These are phyloP conservation scores for Hysterium pulicare DNA, from an alignment of 2,329 filamentous ascomycete species.

Conservation along the genomic window DNA sequence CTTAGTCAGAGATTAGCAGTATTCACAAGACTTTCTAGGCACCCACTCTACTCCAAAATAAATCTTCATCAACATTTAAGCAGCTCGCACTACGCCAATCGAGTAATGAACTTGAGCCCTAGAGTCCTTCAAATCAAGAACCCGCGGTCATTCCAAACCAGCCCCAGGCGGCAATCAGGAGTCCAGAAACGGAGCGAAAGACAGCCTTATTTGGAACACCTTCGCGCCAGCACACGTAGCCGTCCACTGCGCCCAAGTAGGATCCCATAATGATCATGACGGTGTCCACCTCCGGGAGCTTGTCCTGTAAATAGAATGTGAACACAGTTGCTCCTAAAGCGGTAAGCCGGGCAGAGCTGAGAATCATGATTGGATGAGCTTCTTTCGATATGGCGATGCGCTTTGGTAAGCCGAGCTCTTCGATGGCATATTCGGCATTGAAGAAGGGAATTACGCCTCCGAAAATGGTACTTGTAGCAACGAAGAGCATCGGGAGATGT, in stretches of 20 bases:
- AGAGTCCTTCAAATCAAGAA: not conserved
- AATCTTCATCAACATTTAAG: too few relatives aligned
- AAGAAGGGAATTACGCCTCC: constrained; percentile 35
- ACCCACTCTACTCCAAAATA: too few relatives aligned
- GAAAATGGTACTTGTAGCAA: constrained; percentile 29
- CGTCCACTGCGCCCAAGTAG: constrained; percentile 17
- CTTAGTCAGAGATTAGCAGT: too few relatives aligned
- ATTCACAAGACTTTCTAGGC: too few relatives aligned
- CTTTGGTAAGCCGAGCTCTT: constrained; percentile 32
- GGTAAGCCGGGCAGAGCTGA: constrained; percentile 13
- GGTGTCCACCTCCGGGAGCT: constrained; percentile 20
- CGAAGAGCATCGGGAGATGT: constrained; percentile 24
- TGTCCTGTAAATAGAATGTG: constrained; percentile 18
- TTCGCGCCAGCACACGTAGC: constrained; percentile 19
- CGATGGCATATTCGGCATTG: constrained; percentile 30
- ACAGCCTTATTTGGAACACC: constrained; percentile 16
- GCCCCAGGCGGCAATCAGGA: constrained; percentile 19
- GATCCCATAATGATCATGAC: constrained; percentile 9
- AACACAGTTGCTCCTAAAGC: constrained; percentile 8
- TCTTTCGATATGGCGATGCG: constrained; percentile 27
- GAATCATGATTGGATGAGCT: constrained; percentile 29
- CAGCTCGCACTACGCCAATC: too few relatives aligned
- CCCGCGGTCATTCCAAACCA: constrained; percentile 14
- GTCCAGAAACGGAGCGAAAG: constrained; percentile 13
- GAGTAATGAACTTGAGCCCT: too few relatives aligned